Evolutionary conservation across 176 grass and related monocot genomes (phyloP).

Genomic region (Juncus effusus): DNA sequence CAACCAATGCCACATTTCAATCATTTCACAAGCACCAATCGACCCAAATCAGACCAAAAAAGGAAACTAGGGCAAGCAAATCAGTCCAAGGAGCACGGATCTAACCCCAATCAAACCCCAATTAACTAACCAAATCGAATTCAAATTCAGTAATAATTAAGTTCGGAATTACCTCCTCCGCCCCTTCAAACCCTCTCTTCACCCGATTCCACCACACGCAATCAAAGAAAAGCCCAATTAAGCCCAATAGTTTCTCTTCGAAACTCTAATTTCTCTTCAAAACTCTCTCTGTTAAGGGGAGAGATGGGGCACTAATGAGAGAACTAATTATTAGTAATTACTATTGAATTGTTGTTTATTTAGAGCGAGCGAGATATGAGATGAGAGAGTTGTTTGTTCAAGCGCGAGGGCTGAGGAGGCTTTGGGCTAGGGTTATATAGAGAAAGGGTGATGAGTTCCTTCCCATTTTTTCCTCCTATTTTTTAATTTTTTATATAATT

Average conservation of each 20-base stretch:
- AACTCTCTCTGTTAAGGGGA: background rate
- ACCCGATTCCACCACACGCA: background rate
- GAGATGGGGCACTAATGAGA: background rate
- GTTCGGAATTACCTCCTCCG: background rate
- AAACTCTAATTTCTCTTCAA: background rate
- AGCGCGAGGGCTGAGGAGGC: background rate
- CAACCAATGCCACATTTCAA: background rate
- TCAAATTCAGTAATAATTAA: background rate
- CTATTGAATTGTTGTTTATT: too few relatives aligned
- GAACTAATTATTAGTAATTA: background rate
- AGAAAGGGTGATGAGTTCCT: background rate
- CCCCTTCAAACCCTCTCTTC: background rate
- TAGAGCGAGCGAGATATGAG: too few relatives aligned
- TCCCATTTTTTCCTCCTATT: conserved; percentile 2
- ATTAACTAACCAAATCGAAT: background rate
- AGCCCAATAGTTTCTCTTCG: too few relatives aligned
- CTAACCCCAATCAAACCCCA: background rate
- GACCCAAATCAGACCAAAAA: background rate
- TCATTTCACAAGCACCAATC: background rate
- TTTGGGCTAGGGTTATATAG: conserved; percentile 12
- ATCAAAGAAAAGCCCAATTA: background rate
- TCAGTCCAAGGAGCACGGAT: background rate
- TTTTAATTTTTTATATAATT: background rate
- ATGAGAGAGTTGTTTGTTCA: background rate
- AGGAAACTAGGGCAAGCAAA: conserved; percentile 3